Conservation (phyloP, 371 early-diverging fungal genomes). For the Mortierella sp. region DNA sequence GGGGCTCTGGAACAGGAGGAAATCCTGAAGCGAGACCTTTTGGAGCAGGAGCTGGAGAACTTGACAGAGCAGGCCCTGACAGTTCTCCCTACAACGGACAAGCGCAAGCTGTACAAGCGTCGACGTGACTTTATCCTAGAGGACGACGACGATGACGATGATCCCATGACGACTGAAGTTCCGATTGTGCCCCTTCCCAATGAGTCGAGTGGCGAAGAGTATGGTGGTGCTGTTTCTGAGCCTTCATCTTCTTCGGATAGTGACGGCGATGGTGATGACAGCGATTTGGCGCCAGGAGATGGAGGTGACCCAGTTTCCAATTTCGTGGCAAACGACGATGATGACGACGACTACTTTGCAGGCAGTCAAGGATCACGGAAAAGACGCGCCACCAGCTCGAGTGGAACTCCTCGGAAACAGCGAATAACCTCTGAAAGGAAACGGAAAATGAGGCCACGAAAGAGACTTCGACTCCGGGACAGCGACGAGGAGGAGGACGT, state of each 20-base stretch:
- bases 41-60: conserved; percentile 67
- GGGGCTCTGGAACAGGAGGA: conserved; percentile 67
- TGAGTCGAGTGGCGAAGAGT: conserved; percentile 76
- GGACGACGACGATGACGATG: conserved; percentile 74
- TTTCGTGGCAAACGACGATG: conserved; percentile 61
- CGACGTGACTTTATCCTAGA: conserved; percentile 59
- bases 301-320: conserved; percentile 55
- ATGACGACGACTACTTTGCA: conserved; percentile 59
- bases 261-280: conserved; percentile 66
- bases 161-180: conserved; percentile 61
- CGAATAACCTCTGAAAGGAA: conserved; percentile 21
- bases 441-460: conserved; percentile 34
- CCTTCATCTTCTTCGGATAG: conserved; percentile 63
- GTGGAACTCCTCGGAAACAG: conserved; percentile 37
- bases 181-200: conserved; percentile 69
- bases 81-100: conserved; percentile 61
- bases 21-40: conserved; percentile 58
- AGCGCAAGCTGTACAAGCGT: conserved; percentile 61
- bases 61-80: conserved; percentile 48
- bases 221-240: conserved; percentile 54
- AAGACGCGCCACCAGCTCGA: conserved; percentile 38
- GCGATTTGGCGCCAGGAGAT: conserved; percentile 62
- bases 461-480: conserved; percentile 35
- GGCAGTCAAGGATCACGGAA: conserved; percentile 38
- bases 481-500: conserved; percentile 48